Base-by-base conservation (phyloP, 163 green algal genomes). In the Chlamydomonas reinhardtii region DNA sequence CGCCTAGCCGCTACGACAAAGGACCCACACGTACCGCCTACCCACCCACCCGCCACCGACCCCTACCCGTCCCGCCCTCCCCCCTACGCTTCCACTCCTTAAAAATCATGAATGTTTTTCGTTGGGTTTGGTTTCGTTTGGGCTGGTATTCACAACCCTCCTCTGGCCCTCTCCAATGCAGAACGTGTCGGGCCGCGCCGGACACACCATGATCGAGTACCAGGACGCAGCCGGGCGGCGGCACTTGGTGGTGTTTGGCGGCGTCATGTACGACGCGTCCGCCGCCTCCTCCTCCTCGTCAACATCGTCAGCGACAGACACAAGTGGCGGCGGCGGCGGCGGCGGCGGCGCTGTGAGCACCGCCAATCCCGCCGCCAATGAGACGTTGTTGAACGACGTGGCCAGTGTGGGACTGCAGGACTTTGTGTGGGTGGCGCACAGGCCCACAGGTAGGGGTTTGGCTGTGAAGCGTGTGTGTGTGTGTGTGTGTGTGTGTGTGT, bases 211-310 rank as follows among this genome's bases (percentile, higher is more conserved):
- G 48, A 56, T 85, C 0, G 78, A 85, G 31, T 85, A 69, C 68
- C 2, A 32, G 43, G 78, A 85, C 31, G 31, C 32, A 0, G 32
- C 12, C 6, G 68, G 68, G 6, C 48, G 52, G 52, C 78, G 64
- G 3, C 52, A 85, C 52, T 52, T 85, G 19, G 78, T 85, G 32
- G 68, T 77, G 5, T 85, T 78, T 25, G 78, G 78, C 12, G 78
- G 78, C 22, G 32, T 43, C n/a, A 48, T 52, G 4, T 27, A n/a
- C 8, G 20, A 22, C 25, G 22, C 35, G 11, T 35, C 61, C 59
- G 27, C 22, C 54, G 32, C 32, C 11, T 37, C 61, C 35, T 35
- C 74, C 29, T 20, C 22, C 35, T 31, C 37, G 11, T 37, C 29
- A 4, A 17, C 22, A 2, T 76, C 70, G 22, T 74, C 68, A 4